These are phyloP conservation scores for Suillus subluteus DNA, from an alignment of 768 basidiomycete species.

Conservation along the genomic window DNA sequence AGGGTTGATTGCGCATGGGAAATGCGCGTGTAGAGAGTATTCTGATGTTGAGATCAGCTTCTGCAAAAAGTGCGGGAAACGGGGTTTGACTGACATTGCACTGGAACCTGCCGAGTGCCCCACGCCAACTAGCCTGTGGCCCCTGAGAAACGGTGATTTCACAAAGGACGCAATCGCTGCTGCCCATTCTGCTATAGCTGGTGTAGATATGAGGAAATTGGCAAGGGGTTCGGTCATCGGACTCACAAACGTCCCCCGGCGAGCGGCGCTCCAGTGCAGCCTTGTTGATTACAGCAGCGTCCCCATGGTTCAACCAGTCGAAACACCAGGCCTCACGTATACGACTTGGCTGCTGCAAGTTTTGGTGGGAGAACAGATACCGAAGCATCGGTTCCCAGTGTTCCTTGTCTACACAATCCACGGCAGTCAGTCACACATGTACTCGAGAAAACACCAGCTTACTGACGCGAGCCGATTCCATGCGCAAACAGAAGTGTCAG, in stretches of 20 bases:
- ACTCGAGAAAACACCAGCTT: neutral
- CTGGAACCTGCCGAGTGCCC: conserved; percentile 51
- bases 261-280: conserved; percentile 33
- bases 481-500: conserved; percentile 52
- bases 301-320: conserved; percentile 56
- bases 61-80: neutral
- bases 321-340: conserved; percentile 54
- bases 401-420: conserved; percentile 50
- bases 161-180: conserved; percentile 40
- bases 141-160: conserved; percentile 32
- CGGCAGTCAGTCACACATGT: neutral
- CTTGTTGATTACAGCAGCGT: conserved; percentile 48
- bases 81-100: conserved; percentile 35
- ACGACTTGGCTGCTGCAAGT: conserved; percentile 19
- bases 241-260: conserved; percentile 41
- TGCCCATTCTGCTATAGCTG: conserved; percentile 45
- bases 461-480: conserved; percentile 51
- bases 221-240: neutral
- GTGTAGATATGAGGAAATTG: conserved; percentile 1
- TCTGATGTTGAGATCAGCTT: conserved; percentile 25
- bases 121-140: conserved; percentile 42
- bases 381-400: conserved; percentile 55
- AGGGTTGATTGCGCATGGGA: conserved; percentile 30
- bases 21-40: conserved; percentile 42
- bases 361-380: conserved; percentile 38